Evolutionary conservation across 2,329 filamentous ascomycete genomes (phyloP).

Genomic region (Alternaria incomplexa): DNA sequence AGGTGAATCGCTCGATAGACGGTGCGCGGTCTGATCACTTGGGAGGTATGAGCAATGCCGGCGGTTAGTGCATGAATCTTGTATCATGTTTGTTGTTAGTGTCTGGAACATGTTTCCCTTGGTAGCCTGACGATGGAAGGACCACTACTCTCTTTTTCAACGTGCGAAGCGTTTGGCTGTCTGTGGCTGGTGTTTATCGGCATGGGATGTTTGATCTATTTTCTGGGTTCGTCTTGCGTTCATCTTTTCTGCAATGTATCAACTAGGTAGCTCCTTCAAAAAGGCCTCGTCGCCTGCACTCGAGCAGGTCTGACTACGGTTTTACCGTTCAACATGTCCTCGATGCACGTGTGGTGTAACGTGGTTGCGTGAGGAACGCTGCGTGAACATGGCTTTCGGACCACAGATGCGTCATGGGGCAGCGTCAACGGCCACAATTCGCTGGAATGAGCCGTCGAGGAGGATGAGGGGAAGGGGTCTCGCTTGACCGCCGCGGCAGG

Average conservation of each 20-base stretch:
- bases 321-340: conserved; percentile 19
- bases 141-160: conserved; percentile 31
- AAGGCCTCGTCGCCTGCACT: conserved; percentile 27
- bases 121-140: conserved; percentile 12
- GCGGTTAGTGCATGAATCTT: conserved; percentile 41
- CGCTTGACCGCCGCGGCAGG: conserved; percentile 22
- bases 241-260: conserved; percentile 40
- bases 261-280: conserved; percentile 39
- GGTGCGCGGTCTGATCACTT: conserved; percentile 28
- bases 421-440: conserved; percentile 9
- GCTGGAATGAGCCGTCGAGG: conserved; percentile 4
- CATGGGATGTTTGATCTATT: conserved; percentile 20
- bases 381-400: neutral
- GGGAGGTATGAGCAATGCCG: conserved; percentile 26
- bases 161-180: conserved; percentile 27
- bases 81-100: conserved; percentile 42
- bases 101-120: conserved; percentile 26
- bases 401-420: conserved; percentile 20
- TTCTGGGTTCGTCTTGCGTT: conserved; percentile 21
- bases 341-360: conserved; percentile 1
- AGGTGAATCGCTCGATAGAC: conserved; percentile 26
- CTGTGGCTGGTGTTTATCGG: conserved; percentile 24
- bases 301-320: conserved; percentile 26
- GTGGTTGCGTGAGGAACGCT: neutral
- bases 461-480: conserved; percentile 15